Conservation (phyloP, 1,284 basidiomycete genomes). For the Sutorius eximius region DNA sequence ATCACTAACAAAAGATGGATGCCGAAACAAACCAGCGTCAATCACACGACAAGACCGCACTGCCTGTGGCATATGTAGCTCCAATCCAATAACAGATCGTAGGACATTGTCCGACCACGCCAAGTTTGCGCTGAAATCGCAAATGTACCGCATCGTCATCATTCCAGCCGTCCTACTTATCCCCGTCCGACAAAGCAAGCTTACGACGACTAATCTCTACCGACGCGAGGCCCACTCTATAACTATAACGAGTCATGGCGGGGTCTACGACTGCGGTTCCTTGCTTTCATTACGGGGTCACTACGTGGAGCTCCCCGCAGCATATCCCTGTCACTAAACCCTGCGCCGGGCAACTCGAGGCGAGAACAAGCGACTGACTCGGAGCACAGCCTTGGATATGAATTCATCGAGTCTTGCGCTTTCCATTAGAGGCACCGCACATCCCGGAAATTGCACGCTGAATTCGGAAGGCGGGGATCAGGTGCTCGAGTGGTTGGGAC, state of each 20-base stretch:
- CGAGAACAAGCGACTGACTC: neutral
- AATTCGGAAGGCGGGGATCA: neutral
- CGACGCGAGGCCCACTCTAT: neutral
- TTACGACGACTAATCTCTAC: neutral
- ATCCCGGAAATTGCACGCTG: constrained; percentile 3
- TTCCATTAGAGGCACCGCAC: neutral
- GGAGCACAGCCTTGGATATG: neutral
- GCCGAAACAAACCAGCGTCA: neutral
- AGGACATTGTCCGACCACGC: neutral
- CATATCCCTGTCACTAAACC: neutral
- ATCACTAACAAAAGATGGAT: neutral
- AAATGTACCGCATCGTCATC: constrained; percentile 22
- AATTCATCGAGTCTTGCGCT: neutral
- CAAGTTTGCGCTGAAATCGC: neutral
- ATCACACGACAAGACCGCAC: neutral
- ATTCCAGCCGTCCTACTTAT: constrained; percentile 1
- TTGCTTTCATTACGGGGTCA: neutral
- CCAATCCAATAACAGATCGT: neutral
- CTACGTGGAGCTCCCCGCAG: neutral
- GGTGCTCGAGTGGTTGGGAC: neutral
- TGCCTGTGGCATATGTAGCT: neutral
- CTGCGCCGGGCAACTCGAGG: neutral
- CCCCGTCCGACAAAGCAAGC: constrained; percentile 1
- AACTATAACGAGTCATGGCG: neutral
- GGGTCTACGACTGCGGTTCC: constrained; percentile 17